phyloP scores from a whole-genome alignment of 1,284 basidiomycete species.

The Heterobasidion annosum region DNA sequence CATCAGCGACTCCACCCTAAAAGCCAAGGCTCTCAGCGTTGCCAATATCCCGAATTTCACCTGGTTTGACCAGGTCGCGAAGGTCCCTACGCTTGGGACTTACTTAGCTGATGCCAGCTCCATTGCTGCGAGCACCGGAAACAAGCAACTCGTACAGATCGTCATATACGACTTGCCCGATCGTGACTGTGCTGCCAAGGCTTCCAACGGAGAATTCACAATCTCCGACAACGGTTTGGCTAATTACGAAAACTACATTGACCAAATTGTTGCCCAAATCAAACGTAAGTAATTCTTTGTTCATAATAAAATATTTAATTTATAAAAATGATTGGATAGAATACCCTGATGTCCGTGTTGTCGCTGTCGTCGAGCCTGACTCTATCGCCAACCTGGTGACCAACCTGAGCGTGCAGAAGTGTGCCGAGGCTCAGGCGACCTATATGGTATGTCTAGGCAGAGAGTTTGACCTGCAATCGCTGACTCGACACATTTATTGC shows the following conservation, averaged over 20 bases:
- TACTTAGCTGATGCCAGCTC: conserved; percentile 45
- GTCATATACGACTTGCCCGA: conserved; percentile 56
- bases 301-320: neutral
- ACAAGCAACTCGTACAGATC: conserved; percentile 49
- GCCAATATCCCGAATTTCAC: conserved; percentile 51
- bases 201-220: conserved; percentile 57
- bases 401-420: conserved; percentile 51
- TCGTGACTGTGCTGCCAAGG: conserved; percentile 55
- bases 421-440: conserved; percentile 38
- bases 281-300: conserved; percentile 26
- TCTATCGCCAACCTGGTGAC: conserved; percentile 55
- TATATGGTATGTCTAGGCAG: conserved; percentile 29
- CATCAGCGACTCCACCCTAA: conserved; percentile 38
- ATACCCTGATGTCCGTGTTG: conserved; percentile 50
- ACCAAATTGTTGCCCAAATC: conserved; percentile 49
- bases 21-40: conserved; percentile 40
- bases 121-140: conserved; percentile 30
- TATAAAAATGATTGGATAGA: conserved; percentile 19
- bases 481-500: neutral
- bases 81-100: conserved; percentile 39
- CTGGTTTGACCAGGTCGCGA: conserved; percentile 49
- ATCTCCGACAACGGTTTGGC: conserved; percentile 46
- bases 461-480: neutral
- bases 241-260: conserved; percentile 53
- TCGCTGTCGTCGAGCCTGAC: conserved; percentile 59